phyloP scores from a whole-genome alignment of 2,329 filamentous ascomycete genomes.

The Metarhizium anisopliae region DNA sequence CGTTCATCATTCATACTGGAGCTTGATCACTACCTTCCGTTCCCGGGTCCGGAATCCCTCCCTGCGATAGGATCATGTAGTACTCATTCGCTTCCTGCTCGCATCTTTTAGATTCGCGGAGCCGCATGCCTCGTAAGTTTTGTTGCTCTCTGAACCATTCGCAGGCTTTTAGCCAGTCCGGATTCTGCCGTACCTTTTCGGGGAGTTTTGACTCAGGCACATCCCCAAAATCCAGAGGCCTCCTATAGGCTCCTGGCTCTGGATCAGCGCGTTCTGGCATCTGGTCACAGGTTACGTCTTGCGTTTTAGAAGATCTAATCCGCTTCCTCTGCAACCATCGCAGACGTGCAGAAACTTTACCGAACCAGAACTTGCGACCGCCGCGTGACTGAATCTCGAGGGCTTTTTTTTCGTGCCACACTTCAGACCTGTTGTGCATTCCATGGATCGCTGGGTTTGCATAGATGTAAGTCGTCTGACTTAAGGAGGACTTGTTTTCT shows the following conservation, averaged over 20 bases:
- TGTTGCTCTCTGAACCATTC: slow-evolving; percentile 24
- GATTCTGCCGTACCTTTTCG: slow-evolving; percentile 32
- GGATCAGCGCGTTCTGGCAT: slow-evolving; percentile 13
- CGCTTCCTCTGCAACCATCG: slow-evolving; percentile 20
- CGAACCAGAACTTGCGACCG: slow-evolving; percentile 41
- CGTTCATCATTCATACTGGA: background rate
- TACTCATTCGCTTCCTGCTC: slow-evolving; percentile 15
- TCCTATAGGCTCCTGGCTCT: slow-evolving; percentile 18
- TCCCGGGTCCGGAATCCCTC: background rate
- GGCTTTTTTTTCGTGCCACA: slow-evolving; percentile 39
- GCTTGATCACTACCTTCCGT: background rate
- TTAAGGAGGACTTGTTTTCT: background rate
- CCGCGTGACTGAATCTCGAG: slow-evolving; percentile 40
- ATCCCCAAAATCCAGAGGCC: slow-evolving; percentile 27
- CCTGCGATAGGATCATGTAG: slow-evolving; percentile 4
- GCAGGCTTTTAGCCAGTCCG: slow-evolving; percentile 34
- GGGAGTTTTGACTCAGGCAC: slow-evolving; percentile 32
- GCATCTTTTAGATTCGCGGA: slow-evolving; percentile 9
- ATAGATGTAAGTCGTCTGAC: slow-evolving; percentile 29
- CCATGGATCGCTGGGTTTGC: slow-evolving; percentile 44
- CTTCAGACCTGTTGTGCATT: slow-evolving; percentile 30
- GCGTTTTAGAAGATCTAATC: slow-evolving; percentile 5
- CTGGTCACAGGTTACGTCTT: background rate
- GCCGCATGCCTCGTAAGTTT: background rate
- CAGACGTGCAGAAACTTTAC: slow-evolving; percentile 31